These are phyloP conservation scores for Talaromyces piceae DNA, from an alignment of 2,329 filamentous ascomycete genomes.

Conservation along the genomic window DNA sequence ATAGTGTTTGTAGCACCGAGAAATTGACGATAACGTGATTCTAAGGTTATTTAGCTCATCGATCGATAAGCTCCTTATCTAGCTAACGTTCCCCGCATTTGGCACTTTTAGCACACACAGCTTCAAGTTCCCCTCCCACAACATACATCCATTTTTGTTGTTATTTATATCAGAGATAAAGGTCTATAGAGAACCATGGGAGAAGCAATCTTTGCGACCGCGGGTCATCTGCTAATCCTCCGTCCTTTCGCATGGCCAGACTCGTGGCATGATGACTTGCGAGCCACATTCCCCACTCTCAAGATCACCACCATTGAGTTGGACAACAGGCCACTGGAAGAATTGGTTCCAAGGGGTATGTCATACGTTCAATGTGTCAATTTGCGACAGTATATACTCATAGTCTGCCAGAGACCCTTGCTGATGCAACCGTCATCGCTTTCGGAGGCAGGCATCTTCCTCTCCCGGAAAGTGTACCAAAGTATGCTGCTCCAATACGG, in stretches of 20 bases:
- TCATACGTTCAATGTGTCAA: background rate
- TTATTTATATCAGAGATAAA: no score
- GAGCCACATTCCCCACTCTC: slow-evolving; percentile 3
- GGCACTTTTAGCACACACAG: background rate
- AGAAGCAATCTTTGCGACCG: background rate
- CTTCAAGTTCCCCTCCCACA: background rate
- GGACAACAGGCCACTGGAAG: slow-evolving; percentile 7
- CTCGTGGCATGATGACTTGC: slow-evolving; percentile 7
- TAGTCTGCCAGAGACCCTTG: background rate
- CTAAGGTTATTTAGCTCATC: background rate
- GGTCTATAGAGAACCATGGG: no score
- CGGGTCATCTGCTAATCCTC: slow-evolving; percentile 7
- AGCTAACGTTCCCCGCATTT: background rate
- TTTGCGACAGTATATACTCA: background rate
- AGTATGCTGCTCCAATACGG: background rate
- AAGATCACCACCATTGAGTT: slow-evolving; percentile 2
- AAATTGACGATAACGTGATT: background rate
- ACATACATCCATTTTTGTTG: background rate
- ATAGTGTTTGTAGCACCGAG: no score
- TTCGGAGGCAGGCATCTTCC: slow-evolving; percentile 4
- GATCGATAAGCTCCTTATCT: slow-evolving; percentile 1
- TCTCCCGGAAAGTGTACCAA: slow-evolving; percentile 8
- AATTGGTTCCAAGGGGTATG: slow-evolving; percentile 6
- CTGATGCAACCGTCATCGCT: slow-evolving; percentile 7
- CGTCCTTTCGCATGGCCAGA: slow-evolving; percentile 3